These are phyloP conservation scores for Pleomassaria siparia DNA, from an alignment of 2,329 filamentous ascomycete genomes.

Conservation along the genomic window DNA sequence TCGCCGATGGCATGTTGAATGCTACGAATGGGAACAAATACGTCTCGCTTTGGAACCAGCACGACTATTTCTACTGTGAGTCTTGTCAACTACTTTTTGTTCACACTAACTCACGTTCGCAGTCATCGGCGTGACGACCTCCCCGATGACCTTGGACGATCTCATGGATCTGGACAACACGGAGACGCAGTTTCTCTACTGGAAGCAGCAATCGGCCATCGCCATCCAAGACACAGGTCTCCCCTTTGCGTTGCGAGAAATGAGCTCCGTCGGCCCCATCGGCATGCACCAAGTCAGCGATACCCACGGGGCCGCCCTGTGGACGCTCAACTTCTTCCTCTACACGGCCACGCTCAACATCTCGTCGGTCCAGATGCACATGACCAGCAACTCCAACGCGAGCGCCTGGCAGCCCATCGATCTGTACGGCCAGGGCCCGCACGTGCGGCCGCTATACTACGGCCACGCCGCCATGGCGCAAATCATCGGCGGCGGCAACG, in stretches of 20 bases:
- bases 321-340: slow-evolving; percentile 56
- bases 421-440: slow-evolving; percentile 43
- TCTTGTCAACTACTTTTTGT: background rate
- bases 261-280: slow-evolving; percentile 54
- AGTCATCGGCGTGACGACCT: slow-evolving; percentile 51
- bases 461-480: slow-evolving; percentile 55
- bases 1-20: slow-evolving; percentile 41
- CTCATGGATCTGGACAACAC: slow-evolving; percentile 52
- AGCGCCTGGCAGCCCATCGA: slow-evolving; percentile 53
- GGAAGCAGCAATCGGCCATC: slow-evolving; percentile 48
- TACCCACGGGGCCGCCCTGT: slow-evolving; percentile 53
- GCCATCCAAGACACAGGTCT: slow-evolving; percentile 45
- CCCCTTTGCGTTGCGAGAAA: slow-evolving; percentile 55
- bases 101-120: background rate
- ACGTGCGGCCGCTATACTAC: slow-evolving; percentile 54
- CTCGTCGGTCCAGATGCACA: slow-evolving; percentile 54
- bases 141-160: slow-evolving; percentile 47
- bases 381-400: slow-evolving; percentile 57
- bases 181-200: slow-evolving; percentile 51
- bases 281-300: slow-evolving; percentile 51
- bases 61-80: slow-evolving; percentile 56
- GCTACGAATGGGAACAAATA: slow-evolving; percentile 41
- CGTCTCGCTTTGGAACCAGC: slow-evolving; percentile 54
- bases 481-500: slow-evolving; percentile 50
- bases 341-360: slow-evolving; percentile 53